These are phyloP conservation scores for Phaseolus lunatus DNA, from an alignment of 306 rosid genomes.

Conservation along the genomic window DNA sequence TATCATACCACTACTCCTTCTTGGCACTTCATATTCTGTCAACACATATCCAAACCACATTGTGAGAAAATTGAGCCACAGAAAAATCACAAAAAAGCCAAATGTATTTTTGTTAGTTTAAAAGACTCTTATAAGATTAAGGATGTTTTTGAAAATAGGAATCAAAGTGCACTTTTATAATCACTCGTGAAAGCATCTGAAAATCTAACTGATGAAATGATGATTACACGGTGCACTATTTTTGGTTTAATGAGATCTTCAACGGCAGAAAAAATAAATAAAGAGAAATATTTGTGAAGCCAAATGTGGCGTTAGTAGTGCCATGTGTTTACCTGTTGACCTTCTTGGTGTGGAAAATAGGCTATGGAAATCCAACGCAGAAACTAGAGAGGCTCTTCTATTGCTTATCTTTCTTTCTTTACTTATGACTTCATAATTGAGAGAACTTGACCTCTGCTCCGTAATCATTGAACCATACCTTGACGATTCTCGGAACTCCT, in stretches of 20 bases:
- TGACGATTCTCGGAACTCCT: constrained; percentile 45
- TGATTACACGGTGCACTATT: neutral
- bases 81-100: neutral
- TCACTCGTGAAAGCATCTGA: neutral
- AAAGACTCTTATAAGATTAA: neutral
- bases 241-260: neutral
- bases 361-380: constrained; percentile 64
- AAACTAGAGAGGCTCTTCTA: constrained; percentile 59
- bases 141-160: neutral
- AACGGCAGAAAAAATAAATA: neutral
- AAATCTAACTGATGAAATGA: neutral
- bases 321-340: constrained; percentile 56
- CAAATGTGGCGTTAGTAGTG: neutral
- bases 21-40: constrained; percentile 60
- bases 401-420: constrained; percentile 49
- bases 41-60: constrained; percentile 39
- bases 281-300: neutral
- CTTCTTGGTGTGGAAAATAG: constrained; percentile 54
- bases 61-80: constrained; percentile 21
- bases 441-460: constrained; percentile 55
- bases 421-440: constrained; percentile 49
- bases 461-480: constrained; percentile 47
- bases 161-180: neutral
- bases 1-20: constrained; percentile 58
- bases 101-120: neutral